These are phyloP conservation scores for Magnusiomyces tetraspermus DNA, from an alignment of 1,139 yeast genomes.

Conservation along the genomic window DNA sequence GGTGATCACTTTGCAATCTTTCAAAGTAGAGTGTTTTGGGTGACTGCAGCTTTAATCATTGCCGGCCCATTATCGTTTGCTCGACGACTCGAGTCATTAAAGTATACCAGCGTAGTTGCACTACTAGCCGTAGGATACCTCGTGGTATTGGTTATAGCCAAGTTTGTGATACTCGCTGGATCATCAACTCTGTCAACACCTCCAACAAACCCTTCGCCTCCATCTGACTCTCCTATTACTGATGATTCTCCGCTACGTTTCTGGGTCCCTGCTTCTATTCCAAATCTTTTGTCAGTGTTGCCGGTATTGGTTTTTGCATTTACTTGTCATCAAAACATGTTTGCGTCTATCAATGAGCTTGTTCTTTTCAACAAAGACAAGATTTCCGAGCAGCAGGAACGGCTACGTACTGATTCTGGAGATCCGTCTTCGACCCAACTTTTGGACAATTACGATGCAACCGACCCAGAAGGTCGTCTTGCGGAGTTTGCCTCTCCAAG, in stretches of 20 bases:
- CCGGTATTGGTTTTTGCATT: conserved; percentile 92
- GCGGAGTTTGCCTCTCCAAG: no score
- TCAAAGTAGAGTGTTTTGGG: conserved; percentile 45
- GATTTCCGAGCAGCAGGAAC: conserved; percentile 19
- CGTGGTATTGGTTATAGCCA: conserved; percentile 59
- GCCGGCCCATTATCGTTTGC: conserved; percentile 71
- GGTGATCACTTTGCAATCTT: conserved; percentile 16
- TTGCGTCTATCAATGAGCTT: conserved; percentile 79
- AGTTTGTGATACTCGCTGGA: conserved; percentile 37
- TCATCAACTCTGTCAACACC: not conserved
- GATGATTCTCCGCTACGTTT: conserved; percentile 42
- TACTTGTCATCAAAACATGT: conserved; percentile 91
- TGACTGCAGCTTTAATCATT: conserved; percentile 48
- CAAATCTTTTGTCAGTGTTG: conserved; percentile 66
- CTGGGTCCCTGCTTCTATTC: conserved; percentile 44
- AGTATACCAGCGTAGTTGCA: conserved; percentile 77
- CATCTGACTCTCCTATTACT: not conserved
- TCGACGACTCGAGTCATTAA: conserved; percentile 70
- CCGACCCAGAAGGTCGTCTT: no score
- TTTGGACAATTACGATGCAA: no score
- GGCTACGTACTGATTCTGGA: no score
- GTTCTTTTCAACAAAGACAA: conserved; percentile 38
- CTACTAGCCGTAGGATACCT: conserved; percentile 72
- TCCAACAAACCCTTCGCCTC: not conserved
- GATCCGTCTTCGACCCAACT: no score